phyloP scores from a whole-genome alignment of 192 early-diverging fungal genomes.

The Tieghemiomyces parasiticus region DNA sequence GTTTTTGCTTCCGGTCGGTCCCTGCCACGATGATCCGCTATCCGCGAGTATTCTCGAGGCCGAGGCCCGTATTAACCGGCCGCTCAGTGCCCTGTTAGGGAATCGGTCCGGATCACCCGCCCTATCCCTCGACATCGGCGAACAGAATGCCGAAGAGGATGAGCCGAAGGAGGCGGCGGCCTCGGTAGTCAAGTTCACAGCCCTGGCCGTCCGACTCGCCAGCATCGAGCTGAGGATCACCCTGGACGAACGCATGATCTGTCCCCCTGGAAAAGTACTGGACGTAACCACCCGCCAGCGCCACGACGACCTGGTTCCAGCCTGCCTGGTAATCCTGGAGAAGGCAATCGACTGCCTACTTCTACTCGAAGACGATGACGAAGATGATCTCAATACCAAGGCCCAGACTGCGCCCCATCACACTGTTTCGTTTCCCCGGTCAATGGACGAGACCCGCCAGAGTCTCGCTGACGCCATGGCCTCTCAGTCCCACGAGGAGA shows the following conservation, averaged over 20 bases:
- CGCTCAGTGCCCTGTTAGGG: too few relatives aligned
- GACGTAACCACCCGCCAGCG: not conserved
- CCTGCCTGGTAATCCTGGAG: not conserved
- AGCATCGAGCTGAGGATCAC: not conserved
- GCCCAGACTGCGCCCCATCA: not conserved
- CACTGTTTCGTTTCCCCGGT: too few relatives aligned
- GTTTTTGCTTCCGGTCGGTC: not conserved
- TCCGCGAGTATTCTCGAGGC: too few relatives aligned
- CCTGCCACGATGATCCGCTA: too few relatives aligned
- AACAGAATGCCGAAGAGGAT: too few relatives aligned
- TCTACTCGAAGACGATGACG: not conserved
- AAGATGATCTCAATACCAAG: not conserved
- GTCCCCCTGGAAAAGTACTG: not conserved
- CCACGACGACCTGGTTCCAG: not conserved
- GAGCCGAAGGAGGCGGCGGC: too few relatives aligned
- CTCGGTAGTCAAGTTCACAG: not conserved
- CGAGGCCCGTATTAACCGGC: too few relatives aligned
- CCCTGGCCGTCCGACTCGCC: not conserved
- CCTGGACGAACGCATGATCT: not conserved
- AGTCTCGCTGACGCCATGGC: not conserved
- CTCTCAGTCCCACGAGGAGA: not conserved
- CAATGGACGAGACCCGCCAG: not conserved
- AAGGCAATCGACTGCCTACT: not conserved
- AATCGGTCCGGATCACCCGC: too few relatives aligned
- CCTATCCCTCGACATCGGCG: too few relatives aligned